Base-by-base conservation (phyloP, 2,329 filamentous ascomycete genomes). In the Colletotrichum aenigma region DNA sequence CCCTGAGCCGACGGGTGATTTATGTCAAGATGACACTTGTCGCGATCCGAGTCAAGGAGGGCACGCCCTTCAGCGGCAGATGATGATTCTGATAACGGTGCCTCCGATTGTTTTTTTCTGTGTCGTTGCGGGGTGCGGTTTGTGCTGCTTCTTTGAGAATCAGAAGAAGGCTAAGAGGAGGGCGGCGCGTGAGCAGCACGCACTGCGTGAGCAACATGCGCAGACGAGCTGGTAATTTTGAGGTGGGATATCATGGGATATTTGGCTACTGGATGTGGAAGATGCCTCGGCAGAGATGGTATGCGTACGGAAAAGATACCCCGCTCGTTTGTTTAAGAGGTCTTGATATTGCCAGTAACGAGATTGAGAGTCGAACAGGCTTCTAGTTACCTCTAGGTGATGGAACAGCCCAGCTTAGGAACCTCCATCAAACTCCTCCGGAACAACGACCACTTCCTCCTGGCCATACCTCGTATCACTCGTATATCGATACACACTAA, bases 371-470 rank as follows among this genome's bases (percentile, higher is more conserved):
- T 38, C 0, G 2, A 0, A 18, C 36, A 38, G 16, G 36, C 36
- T 38, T 38, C 16, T 1, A 18, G 36, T 18, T 18, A 0, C 1
- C 7, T 0, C 15, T 4, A 1, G 34, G 34, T 8, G 15, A 38
- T 16, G 0, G 36, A 18, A 38, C 15, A 38, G 2, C 36, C 1
- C 15, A 8, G 36, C 0, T 18, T 38, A 38, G 36, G 9, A 38
- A 0, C 36, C 15, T 38, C 2, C 7, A n/a, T 58, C 55, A 58
- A 58, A 58, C 26, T 0, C 0, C 26, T 58, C 55, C 1, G 55
- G 55, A 28, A 58, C 55, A 18, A 58, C 15, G 3, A 58, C 55
- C 16, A 24, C 24, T 28, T 28, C 16, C 55, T 58, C 55, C 24
- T 58, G 24, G 9, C 55, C 55, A 18, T 58, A 58, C 16, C 0